Evolutionary conservation across 2,329 filamentous ascomycete species (phyloP), one percentile per base, ranked within the genome.

Genomic region (Ceratocystis diversiconidia): DNA sequence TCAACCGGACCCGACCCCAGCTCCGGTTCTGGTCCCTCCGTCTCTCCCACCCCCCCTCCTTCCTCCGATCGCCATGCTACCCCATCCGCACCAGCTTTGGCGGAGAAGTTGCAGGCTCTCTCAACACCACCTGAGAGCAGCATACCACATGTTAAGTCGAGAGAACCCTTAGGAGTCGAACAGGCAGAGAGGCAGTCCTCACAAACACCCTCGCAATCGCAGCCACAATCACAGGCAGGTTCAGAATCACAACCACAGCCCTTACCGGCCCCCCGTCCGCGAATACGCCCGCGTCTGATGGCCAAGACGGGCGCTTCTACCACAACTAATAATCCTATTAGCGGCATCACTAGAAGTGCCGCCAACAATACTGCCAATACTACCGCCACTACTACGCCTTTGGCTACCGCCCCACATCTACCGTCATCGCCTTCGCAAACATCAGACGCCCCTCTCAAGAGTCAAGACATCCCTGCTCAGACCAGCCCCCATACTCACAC

Each of bases 341-440:
- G 17, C 8, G 50, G 32, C 63, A 44, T 52, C 12, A 7, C 63
- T 36, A 43, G 3, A 48, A 48, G 17, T 19, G 46, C n/a, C 19
- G 17, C 46, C 46, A 48, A n/a, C 46, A 48, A 7, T 5, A 22
- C n/a, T 48, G 19, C n/a, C 19, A 48, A 7, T 48, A 48, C 46
- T 19, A 19, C 46, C 19, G 61, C 36, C 52, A 32, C 63, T n/a
- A 15, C 63, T 25, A 43, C 48, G 5, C 41, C 63, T 55, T n/a
- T 15, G 22, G n/a, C 61, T 62, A 7, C n/a, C 10, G 62, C 60
- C 60, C 60, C 64, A 50, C 60, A 62, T 43, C 19, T 32, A 7
- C 60, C 28, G 30, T 30, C 22, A 41, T 62, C 32, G 19, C 60
- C 19, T 15, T 62, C 60, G 12, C 60, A 62, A 19, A 17, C 41